Evolutionary conservation across 2,329 filamentous ascomycete genomes (phyloP).

Genomic region (Calonectria leucothoes): DNA sequence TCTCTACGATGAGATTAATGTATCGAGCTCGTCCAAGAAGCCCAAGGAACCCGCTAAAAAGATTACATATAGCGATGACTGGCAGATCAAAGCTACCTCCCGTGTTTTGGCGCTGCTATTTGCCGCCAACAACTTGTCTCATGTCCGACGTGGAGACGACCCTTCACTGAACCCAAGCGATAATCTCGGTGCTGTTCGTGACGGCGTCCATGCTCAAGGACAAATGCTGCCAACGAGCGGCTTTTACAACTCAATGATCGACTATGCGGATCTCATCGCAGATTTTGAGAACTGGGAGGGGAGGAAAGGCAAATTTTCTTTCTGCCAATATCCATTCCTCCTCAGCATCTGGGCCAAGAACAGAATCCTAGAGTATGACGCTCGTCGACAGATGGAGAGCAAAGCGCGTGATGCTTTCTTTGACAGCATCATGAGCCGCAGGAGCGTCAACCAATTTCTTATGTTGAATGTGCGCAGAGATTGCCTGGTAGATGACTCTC

Average conservation of each 20-base stretch:
- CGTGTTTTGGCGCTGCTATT: conserved; percentile 85
- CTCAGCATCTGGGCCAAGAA: conserved; percentile 94
- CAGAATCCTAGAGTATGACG: conserved; percentile 88
- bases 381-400: conserved; percentile 87
- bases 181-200: conserved; percentile 34
- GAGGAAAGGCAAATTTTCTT: conserved; percentile 79
- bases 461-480: conserved; percentile 83
- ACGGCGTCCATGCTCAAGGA: conserved; percentile 55
- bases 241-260: conserved; percentile 89
- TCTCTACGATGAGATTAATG: conserved; percentile 80
- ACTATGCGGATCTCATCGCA: conserved; percentile 84
- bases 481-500: conserved; percentile 88
- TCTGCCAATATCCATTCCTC: conserved; percentile 93
- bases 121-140: conserved; percentile 76
- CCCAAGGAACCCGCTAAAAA: conserved; percentile 65
- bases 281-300: conserved; percentile 93
- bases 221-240: conserved; percentile 83
- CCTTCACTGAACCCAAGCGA: conserved; percentile 35
- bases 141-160: conserved; percentile 50
- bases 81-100: conserved; percentile 87
- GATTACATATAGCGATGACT: conserved; percentile 81
- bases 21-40: conserved; percentile 63
- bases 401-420: conserved; percentile 93
- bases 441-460: conserved; percentile 81
- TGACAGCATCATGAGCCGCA: conserved; percentile 83